Base-by-base conservation (phyloP, 1,139 yeast genomes). In the Casaregolazyma lundiana region DNA sequence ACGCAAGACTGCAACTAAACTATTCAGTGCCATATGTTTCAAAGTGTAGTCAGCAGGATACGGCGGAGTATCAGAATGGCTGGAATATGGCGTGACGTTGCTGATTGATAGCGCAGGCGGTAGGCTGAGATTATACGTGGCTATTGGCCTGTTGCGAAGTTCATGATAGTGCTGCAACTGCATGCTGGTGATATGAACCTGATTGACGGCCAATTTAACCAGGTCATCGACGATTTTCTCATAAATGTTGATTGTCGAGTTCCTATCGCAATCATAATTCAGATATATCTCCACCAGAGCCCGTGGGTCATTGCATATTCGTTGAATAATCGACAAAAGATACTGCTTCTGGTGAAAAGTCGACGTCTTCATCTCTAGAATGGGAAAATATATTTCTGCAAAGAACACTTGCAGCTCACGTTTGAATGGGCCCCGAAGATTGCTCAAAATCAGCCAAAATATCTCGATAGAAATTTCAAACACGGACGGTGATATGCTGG, bases 291-390 rank as follows among this genome's bases (percentile, higher is more conserved):
- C 99, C 50, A 94, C 88, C 50, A 94, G 72, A 32, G 95, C 84
- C 53, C 96, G 75, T 32, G 97, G 95, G 64, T 92, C 96, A 53
- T 81, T 81, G 62, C 96, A 85, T 39, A 92, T 67, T 54, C 95
- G 75, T 57, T 86, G 85, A 26, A 94, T 75, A 17, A 92, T 76
- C 9, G 85, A 79, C 53, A 94, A 71, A 53, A 92, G 77, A 58
- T 88, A 90, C 59, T 95, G 77, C 65, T 92, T 90, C 66, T 92
- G 98, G 62, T 92, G 97, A 7, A 89, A 71, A 0, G 97, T 88
- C 1, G 97, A 86, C 1, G 95, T 81, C 59, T 82, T 85, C 83
- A 92, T 79, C 60, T 92, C 97, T 44, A 94, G 78, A 39, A 94
- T 88, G 3, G 97, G 97, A 67, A 92, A 85, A 65, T 92, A 94